Evolutionary conservation across 1,284 basidiomycete genomes (phyloP), one percentile per base, ranked within the genome.

Genomic region (Apiotrichum sp.): DNA sequence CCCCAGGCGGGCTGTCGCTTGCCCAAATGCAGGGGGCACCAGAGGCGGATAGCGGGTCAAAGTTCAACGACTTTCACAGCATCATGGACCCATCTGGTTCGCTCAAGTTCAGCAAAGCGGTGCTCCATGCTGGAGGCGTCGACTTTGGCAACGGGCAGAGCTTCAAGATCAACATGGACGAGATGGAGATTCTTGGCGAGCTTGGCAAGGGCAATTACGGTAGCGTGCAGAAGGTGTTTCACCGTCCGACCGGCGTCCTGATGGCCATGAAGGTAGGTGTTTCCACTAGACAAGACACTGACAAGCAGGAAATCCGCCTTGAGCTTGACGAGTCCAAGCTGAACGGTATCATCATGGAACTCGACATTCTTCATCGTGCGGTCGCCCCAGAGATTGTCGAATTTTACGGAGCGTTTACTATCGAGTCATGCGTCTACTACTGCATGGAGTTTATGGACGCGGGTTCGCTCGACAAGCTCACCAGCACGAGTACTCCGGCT

Each of bases 401-500:
- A 65, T 98, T 98, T 68, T 98, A 96, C 75, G 95, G 95, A 45
- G 95, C 95, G 3, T 98, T 98, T 79, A 98, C 97, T 74, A 93
- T 97, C 75, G 95, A 98, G 74, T 90, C 88, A 31, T 98, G 89
- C 75, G 95, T 98, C 40, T 98, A 98, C 77, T 98, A 97, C 77
- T 98, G 95, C 78, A 98, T 98, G 93, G 95, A 98, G 79, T 92
- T 87, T 77, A 98, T 98, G 95, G 93, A 98, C 70, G 92, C 90
- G 3, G 92, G 93, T 14, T 89, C 86, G 55, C 80, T 98, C 48
- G 95, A 98, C 74, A 92, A 89, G 62, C 81, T 98, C 0, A 84
- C 84, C 40, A 81, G 80, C 5, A 73, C 75, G 58, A 76, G 77
- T 33, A 22, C 22, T 22, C 33, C 44, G 48, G 47, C 32, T 29